A percentile compares a stretch with the other conserved stretches of the same genome.
phyloP scores from a whole-genome alignment of 257 asterid species.

The Parsonsia alboflavescens region DNA sequence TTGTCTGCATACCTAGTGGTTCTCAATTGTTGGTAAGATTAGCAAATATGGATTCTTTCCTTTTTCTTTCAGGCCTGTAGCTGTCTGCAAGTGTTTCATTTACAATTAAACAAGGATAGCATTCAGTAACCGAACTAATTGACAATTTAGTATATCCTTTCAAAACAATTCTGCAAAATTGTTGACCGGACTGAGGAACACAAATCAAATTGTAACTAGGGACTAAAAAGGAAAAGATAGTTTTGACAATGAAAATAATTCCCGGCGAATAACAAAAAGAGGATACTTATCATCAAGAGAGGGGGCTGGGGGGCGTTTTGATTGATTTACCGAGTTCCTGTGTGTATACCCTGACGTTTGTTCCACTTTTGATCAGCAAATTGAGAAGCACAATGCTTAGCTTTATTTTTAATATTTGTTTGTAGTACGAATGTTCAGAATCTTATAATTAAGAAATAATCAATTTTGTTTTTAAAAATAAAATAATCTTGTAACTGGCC shows the following conservation, averaged over 20 bases:
- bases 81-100: not conserved
- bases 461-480: too few species aligned
- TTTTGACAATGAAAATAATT: too few species aligned
- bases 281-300: not conserved
- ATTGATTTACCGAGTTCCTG: not conserved
- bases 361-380: too few species aligned
- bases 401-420: too few species aligned
- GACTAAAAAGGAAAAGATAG: not conserved
- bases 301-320: too few species aligned
- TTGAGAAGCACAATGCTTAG: too few species aligned
- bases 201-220: not conserved
- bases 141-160: too few species aligned
- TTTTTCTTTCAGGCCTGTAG: not conserved
- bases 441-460: too few species aligned
- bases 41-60: not conserved
- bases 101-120: not conserved
- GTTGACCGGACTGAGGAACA: not conserved
- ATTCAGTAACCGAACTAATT: not conserved
- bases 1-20: not conserved
- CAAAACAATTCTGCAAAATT: not conserved
- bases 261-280: not conserved
- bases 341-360: not conserved
- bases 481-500: too few species aligned
- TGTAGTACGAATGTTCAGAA: too few species aligned
- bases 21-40: not conserved